Evolutionary conservation across 352 stramenopile species (phyloP), one percentile per base, ranked within the genome.

Genomic region (Plasmopara viticola): DNA sequence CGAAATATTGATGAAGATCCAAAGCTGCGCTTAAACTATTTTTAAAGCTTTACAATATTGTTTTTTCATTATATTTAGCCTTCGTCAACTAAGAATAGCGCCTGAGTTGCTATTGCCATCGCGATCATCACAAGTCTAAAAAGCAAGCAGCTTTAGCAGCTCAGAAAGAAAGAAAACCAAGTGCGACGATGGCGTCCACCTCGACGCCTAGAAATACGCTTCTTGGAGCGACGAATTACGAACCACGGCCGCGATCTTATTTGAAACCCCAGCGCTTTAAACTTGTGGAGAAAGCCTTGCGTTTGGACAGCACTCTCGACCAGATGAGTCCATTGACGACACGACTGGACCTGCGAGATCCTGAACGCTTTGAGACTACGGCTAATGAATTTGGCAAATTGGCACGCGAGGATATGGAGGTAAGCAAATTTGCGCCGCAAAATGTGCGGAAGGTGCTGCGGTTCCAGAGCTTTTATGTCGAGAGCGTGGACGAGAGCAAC

Each of bases 391-490:
- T 92, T 25, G 77, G 77, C 56, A 75, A 74, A 33, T 51, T 66
- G 47, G 59, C 56, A 14, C 17, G 15, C 0, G 46, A 69, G 17
- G 31, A 78, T 6, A 56, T 59, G 9, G 51, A 65, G 28, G 78
- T 87, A 49, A 90, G 75, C 66, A 90, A 87, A 53, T 92, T 92
- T 39, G 82, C 82, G 2, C 82, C 82, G 9, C 74, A 89, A 56
- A 87, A 89, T 44, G 71, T 87, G 10, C 75, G 57, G 49, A 89
- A 89, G 53, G 74, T 92, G 42, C 63, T 94, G 43, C 84, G 86
- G 14, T 96, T 96, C 64, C 86, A 84, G 48, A 76, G 63, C 30
- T 95, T 93, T 51, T 95, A 92, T 45, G 51, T 92, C 35, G 86
- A 96, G 39, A 67, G 57, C 12, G 82, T 95, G 12, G 70, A 90